These are phyloP conservation scores for Bisporella sp. DNA, from an alignment of 2,329 filamentous ascomycete genomes.

Conservation along the genomic window DNA sequence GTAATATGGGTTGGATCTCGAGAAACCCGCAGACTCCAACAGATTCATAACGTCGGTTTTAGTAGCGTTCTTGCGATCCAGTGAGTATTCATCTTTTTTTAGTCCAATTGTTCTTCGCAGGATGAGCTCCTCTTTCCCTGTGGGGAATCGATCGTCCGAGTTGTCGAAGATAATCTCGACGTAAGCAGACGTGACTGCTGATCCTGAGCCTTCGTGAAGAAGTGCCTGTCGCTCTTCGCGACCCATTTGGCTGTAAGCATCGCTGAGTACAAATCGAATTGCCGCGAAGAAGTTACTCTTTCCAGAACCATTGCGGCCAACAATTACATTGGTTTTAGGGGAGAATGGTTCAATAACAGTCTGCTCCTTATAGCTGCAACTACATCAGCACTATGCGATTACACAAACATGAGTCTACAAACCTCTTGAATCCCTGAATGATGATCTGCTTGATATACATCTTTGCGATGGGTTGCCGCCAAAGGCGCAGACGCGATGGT, in stretches of 20 bases:
- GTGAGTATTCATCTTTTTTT: conserved; percentile 97
- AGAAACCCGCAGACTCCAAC: conserved; percentile 93
- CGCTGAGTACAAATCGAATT: conserved; percentile 95
- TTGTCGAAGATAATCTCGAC: conserved; percentile 99
- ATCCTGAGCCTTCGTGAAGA: conserved; percentile 96
- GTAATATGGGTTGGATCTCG: conserved; percentile 95
- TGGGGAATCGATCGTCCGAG: conserved; percentile 89
- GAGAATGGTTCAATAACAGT: conserved; percentile 98
- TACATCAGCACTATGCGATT: conserved; percentile 7
- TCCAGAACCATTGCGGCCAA: conserved; percentile 96
- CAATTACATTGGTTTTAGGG: conserved; percentile 94
- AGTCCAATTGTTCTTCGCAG: conserved; percentile 90
- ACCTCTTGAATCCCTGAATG: conserved; percentile 99
- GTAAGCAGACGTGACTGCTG: conserved; percentile 98
- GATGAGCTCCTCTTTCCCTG: conserved; percentile 82
- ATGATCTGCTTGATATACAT: conserved; percentile 99
- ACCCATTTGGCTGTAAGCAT: conserved; percentile 93
- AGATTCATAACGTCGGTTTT: conserved; percentile 93
- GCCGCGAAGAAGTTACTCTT: conserved; percentile 99
- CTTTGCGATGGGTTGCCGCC: conserved; percentile 24
- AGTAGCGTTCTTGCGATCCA: conserved; percentile 94
- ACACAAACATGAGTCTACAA: conserved; percentile 18
- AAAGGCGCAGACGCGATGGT: too few relatives aligned
- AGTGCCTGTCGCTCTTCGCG: conserved; percentile 93
- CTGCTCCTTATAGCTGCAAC: conserved; percentile 90